Percentiles rank a stretch among this genome's conserved stretches.
Evolutionary conservation across 2,329 filamentous ascomycete species (phyloP).

Genomic region (Dactylellina cionopaga): DNA sequence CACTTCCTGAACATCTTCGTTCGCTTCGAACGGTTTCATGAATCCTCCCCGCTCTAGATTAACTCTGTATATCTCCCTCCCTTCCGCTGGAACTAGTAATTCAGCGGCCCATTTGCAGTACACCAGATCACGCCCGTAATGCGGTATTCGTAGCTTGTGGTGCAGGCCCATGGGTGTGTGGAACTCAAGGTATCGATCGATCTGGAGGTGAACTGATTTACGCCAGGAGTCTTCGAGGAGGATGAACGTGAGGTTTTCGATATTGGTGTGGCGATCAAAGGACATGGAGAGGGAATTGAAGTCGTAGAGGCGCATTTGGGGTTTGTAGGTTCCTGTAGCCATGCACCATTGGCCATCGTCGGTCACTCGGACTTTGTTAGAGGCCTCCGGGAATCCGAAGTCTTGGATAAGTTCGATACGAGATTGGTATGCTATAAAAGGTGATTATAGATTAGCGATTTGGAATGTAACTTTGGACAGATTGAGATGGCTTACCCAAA

Average conservation of each 20-base stretch:
- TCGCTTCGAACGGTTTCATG: conserved; percentile 91
- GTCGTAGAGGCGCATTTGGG: conserved; percentile 95
- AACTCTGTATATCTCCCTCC: conserved; percentile 91
- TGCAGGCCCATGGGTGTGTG: conserved; percentile 89
- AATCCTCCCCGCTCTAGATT: conserved; percentile 93
- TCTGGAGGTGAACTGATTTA: conserved; percentile 92
- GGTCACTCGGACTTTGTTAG: conserved; percentile 85
- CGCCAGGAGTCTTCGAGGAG: conserved; percentile 90
- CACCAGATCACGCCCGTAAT: conserved; percentile 88
- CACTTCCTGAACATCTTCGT: conserved; percentile 84
- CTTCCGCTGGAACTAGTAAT: conserved; percentile 85
- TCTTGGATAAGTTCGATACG: conserved; percentile 95
- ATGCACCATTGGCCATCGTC: conserved; percentile 98
- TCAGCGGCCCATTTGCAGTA: conserved; percentile 87
- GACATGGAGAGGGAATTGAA: conserved; percentile 93
- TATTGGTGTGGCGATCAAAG: conserved; percentile 88
- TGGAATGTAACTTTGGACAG: not conserved
- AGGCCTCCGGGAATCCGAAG: conserved; percentile 97
- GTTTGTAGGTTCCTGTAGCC: conserved; percentile 81
- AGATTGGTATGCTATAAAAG: conserved; percentile 79
- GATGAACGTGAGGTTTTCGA: conserved; percentile 89
- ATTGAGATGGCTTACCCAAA: conserved; percentile 56
- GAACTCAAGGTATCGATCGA: conserved; percentile 89
- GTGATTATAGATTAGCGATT: conserved; percentile 4
- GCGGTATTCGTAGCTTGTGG: conserved; percentile 86